Base-by-base conservation (phyloP, 441 rosid genomes). In the Eutrema salsugineum region DNA sequence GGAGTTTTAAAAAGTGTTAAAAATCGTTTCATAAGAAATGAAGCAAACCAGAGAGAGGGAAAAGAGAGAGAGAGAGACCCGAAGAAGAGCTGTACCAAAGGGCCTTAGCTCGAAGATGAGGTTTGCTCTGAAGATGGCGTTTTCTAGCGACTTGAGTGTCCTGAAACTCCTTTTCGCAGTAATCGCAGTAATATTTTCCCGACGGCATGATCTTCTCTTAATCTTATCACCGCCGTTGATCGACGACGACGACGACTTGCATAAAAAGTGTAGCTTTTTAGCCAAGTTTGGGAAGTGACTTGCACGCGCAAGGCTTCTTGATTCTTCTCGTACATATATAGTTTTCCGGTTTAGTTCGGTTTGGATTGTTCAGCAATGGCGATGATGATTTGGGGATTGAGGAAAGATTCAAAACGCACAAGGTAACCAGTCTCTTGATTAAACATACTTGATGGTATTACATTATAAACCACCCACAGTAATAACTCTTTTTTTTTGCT, bases 121-220 rank as follows among this genome's bases (percentile, higher is more conserved):
- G 87, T 22, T 84, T 73, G 76, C 96, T 83, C 43, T 84, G 90
- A 33, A 92, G 90, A 79, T 94, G 97, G 77, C 99, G 93, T 72
- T 79, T 90, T 56, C 99, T 80, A 33, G 97, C 94, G 5, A 71
- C 60, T 39, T 85, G 85, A 5, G 91, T 94, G 75, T 92, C 97
- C 60, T 86, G 97, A 81, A 94, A 92, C 61, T 91, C 86, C 70
- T 91, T 91, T 11, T 87, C 91, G 82, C 93, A 89, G 79, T 91
- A 91, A 36, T 91, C 92, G 40, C 94, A 91, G 76, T 82, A 73
- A 67, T 88, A 88, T 70, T 88, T 88, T 32, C 91, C 94, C 56
- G 81, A 10, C 61, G 86, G 85, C 96, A 60, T 58, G 32, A 83
- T 86, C 61, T 50, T 54, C 62, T 15, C 28, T 59, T 1, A 7